phyloP scores from a whole-genome alignment of 352 stramenopile species.

The Phytophthora palmivora region DNA sequence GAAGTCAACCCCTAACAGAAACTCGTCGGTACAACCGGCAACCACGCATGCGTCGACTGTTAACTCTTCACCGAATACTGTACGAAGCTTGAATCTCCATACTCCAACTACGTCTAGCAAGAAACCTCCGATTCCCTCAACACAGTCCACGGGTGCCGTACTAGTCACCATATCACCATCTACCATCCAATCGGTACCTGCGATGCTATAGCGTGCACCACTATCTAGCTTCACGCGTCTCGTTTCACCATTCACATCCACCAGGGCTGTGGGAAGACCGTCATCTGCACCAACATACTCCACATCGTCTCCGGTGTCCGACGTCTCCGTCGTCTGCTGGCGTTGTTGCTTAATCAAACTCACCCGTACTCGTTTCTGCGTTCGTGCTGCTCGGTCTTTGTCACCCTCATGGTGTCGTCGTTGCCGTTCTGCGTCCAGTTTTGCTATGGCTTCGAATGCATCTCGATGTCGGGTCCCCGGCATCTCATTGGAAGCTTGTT shows the following conservation, averaged over 20 bases:
- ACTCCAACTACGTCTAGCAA: constrained; percentile 9
- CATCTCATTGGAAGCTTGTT: too few relatives aligned
- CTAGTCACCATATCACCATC: background rate
- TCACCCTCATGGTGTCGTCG: too few relatives aligned
- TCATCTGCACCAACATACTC: constrained; percentile 4
- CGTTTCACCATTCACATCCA: background rate
- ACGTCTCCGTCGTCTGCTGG: too few relatives aligned
- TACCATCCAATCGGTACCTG: constrained; percentile 10
- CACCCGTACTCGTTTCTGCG: background rate
- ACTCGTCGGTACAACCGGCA: background rate
- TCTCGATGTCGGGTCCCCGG: too few relatives aligned
- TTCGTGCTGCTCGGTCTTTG: too few relatives aligned
- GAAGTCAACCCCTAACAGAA: background rate
- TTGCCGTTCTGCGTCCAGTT: too few relatives aligned
- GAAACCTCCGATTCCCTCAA: constrained; percentile 10
- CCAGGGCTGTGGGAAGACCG: background rate
- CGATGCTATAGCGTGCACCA: background rate
- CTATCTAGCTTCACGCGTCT: constrained; percentile 10
- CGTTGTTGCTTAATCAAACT: too few relatives aligned
- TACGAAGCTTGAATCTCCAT: background rate
- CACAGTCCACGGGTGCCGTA: background rate
- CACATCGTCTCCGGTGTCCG: too few relatives aligned
- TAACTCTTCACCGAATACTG: background rate
- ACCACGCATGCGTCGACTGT: too few relatives aligned
- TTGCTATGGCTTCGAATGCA: too few relatives aligned